These are phyloP conservation scores for Alternaria tenuissima DNA, from an alignment of 2,329 filamentous ascomycete genomes.

Conservation along the genomic window DNA sequence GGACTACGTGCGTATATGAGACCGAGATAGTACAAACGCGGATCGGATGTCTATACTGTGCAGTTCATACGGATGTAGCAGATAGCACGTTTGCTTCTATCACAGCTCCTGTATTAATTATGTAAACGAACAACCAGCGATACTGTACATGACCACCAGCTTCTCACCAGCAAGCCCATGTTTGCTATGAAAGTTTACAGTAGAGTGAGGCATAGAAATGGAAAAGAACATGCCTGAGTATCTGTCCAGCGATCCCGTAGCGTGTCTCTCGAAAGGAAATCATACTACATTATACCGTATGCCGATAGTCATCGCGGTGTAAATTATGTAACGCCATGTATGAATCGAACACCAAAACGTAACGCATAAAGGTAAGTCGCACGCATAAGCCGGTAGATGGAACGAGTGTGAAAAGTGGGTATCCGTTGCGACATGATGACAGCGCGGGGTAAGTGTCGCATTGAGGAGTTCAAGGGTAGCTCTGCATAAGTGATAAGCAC, in stretches of 20 bases:
- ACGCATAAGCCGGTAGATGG: conserved; percentile 14
- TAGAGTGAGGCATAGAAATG: conserved; percentile 21
- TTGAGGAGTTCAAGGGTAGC: conserved; percentile 5
- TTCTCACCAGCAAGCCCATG: conserved; percentile 25
- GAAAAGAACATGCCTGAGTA: conserved; percentile 20
- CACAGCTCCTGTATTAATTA: conserved; percentile 24
- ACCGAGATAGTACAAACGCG: background rate
- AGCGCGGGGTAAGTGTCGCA: conserved; percentile 6
- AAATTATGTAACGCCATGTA: conserved; percentile 16
- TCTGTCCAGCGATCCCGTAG: conserved; percentile 18
- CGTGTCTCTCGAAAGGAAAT: conserved; percentile 12
- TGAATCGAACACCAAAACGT: background rate
- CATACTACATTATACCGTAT: conserved; percentile 29
- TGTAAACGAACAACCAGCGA: conserved; percentile 18
- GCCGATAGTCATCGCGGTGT: conserved; percentile 26
- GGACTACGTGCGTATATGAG: background rate
- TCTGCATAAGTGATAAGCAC: background rate
- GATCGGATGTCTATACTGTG: background rate
- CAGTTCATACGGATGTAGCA: background rate
- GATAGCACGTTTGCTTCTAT: conserved; percentile 16
- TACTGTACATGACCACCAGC: conserved; percentile 34
- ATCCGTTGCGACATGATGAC: conserved; percentile 7
- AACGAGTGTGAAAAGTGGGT: conserved; percentile 29
- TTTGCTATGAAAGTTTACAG: conserved; percentile 24
- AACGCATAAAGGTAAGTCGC: conserved; percentile 18